A percentile compares a stretch with the other conserved stretches of the same genome.
Conservation (phyloP, 2,329 filamentous ascomycete genomes). For the Gnomoniopsis smithogilvyi region DNA sequence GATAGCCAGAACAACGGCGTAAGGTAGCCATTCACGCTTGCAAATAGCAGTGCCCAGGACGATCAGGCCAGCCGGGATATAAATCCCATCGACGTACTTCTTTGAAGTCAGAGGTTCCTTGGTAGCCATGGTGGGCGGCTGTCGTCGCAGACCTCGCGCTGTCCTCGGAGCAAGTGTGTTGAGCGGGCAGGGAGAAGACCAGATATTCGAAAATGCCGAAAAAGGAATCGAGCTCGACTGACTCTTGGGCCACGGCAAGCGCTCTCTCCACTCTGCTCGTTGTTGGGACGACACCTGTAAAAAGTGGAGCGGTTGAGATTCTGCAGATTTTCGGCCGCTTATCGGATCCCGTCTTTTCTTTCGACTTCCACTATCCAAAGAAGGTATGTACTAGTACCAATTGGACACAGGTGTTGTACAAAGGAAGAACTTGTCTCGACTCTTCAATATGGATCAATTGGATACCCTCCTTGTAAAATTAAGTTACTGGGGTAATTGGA, state of each 20-base stretch:
- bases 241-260: not conserved
- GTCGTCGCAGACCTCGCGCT: not conserved
- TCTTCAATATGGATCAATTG: too few relatives aligned
- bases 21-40: slow-evolving; percentile 74
- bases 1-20: slow-evolving; percentile 65
- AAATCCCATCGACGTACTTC: slow-evolving; percentile 74
- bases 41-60: slow-evolving; percentile 73
- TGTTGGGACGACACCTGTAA: not conserved
- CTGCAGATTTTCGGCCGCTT: not conserved
- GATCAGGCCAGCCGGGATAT: slow-evolving; percentile 77
- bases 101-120: slow-evolving; percentile 36
- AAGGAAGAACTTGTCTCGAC: too few relatives aligned
- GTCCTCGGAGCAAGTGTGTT: not conserved
- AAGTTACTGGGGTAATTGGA: too few relatives aligned
- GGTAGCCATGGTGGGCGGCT: slow-evolving; percentile 13
- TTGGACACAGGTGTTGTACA: too few relatives aligned
- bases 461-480: too few relatives aligned
- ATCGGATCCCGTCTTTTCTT: too few relatives aligned
- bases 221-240: not conserved
- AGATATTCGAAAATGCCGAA: not conserved
- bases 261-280: not conserved
- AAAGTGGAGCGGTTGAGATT: not conserved
- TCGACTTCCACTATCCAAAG: too few relatives aligned
- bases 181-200: not conserved
- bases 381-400: too few relatives aligned